phyloP scores from a whole-genome alignment of 805 yeast species.

The Saccharomycopsis sp. region DNA sequence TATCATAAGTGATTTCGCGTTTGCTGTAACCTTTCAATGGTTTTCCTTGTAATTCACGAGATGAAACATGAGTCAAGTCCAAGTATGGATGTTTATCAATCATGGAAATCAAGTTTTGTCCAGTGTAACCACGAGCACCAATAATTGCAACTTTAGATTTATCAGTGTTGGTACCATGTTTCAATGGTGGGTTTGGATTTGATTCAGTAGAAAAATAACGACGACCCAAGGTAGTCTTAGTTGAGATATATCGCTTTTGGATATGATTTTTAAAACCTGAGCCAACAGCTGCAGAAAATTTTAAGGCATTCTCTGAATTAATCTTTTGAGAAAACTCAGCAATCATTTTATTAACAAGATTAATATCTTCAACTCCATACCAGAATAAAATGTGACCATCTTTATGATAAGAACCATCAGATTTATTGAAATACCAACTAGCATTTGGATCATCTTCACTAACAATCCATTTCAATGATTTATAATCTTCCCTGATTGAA shows the following conservation, averaged over 20 bases:
- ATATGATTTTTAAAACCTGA: constrained; percentile 25
- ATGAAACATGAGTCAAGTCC: constrained; percentile 88
- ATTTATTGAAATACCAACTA: constrained; percentile 84
- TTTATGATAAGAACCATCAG: constrained; percentile 89
- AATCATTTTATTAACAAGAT: constrained; percentile 57
- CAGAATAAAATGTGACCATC: constrained; percentile 89
- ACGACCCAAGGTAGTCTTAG: constrained; percentile 21
- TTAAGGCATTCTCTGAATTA: constrained; percentile 10
- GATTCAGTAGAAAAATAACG: constrained; percentile 33
- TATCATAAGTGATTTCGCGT: constrained; percentile 70
- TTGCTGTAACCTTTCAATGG: constrained; percentile 83
- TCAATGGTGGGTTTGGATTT: constrained; percentile 69
- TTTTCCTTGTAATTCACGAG: constrained; percentile 89
- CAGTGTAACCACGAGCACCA: constrained; percentile 98
- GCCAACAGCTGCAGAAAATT: not conserved
- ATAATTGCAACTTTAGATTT: constrained; percentile 80
- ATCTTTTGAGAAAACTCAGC: constrained; percentile 40
- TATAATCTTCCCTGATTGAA: constrained; percentile 68
- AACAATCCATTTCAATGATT: constrained; percentile 78
- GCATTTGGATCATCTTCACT: constrained; percentile 86
- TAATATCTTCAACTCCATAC: constrained; percentile 75
- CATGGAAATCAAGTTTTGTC: constrained; percentile 83
- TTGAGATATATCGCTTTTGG: constrained; percentile 48
- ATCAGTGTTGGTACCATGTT: constrained; percentile 52
- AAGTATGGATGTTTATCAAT: constrained; percentile 83